phyloP scores from a whole-genome alignment of 371 early-diverging fungal genomes.

The Mucor irregularis region DNA sequence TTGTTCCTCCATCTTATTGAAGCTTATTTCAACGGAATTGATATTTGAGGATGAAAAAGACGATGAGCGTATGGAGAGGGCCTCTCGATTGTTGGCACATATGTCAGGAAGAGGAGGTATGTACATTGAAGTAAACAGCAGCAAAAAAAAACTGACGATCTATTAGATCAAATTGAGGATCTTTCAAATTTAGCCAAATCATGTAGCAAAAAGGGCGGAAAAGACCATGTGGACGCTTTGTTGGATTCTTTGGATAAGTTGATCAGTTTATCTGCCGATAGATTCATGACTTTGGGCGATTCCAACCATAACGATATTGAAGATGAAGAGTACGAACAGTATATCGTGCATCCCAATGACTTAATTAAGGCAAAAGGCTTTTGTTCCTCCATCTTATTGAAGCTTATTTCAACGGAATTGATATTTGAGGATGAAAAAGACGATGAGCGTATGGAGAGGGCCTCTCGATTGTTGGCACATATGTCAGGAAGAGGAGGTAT shows the following conservation, averaged over 20 bases:
- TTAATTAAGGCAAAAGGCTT: conserved; percentile 29
- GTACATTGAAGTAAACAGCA: neutral
- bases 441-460: conserved; percentile 38
- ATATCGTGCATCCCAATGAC: conserved; percentile 24
- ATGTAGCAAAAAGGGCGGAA: neutral
- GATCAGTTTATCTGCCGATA: conserved; percentile 37
- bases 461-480: conserved; percentile 43
- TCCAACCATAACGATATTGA: conserved; percentile 15
- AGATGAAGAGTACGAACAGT: conserved; percentile 22
- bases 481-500: conserved; percentile 52
- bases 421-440: conserved; percentile 27
- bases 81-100: conserved; percentile 43
- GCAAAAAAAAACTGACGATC: neutral
- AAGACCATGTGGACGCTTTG: conserved; percentile 12
- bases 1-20: conserved; percentile 20
- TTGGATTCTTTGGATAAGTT: conserved; percentile 28
- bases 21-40: conserved; percentile 31
- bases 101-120: conserved; percentile 52
- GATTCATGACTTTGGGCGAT: conserved; percentile 31
- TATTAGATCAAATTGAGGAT: too few relatives aligned
- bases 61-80: conserved; percentile 38
- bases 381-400: conserved; percentile 20
- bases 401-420: conserved; percentile 31
- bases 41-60: conserved; percentile 27
- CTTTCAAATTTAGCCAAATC: neutral